A percentile compares a stretch with the other conserved stretches of the same genome.
phyloP scores from a whole-genome alignment of 139 green algal genomes.

The Picochlorum sp. region DNA sequence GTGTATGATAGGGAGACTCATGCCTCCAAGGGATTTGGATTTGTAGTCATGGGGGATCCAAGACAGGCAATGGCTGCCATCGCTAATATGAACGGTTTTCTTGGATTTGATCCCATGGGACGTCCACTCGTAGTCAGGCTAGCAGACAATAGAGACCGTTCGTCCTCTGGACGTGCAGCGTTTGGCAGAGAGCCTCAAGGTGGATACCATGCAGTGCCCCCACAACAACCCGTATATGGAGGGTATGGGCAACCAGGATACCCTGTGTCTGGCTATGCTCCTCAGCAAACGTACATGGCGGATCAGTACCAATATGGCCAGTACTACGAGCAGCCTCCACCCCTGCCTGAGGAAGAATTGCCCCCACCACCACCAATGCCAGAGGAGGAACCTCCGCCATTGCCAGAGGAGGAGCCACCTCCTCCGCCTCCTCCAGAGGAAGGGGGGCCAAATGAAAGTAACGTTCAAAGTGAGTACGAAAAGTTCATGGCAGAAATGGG shows the following conservation, averaged over 20 bases:
- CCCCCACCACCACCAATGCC: neutral
- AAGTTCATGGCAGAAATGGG: slow-evolving; percentile 41
- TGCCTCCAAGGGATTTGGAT: slow-evolving; percentile 43
- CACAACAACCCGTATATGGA: neutral
- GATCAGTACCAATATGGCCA: slow-evolving; percentile 8
- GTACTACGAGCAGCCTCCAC: neutral
- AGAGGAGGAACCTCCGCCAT: slow-evolving; percentile 4
- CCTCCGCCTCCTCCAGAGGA: slow-evolving; percentile 9
- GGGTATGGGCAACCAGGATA: neutral
- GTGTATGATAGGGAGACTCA: slow-evolving; percentile 46
- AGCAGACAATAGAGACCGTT: slow-evolving; percentile 7
- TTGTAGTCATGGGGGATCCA: slow-evolving; percentile 40
- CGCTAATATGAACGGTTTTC: slow-evolving; percentile 20
- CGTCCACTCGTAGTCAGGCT: slow-evolving; percentile 19
- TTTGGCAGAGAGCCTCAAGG: neutral
- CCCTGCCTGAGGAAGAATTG: neutral
- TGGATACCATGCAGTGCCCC: neutral
- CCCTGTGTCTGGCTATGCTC: neutral
- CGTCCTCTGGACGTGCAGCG: neutral
- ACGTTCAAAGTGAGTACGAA: slow-evolving; percentile 39
- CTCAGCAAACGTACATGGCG: slow-evolving; percentile 1
- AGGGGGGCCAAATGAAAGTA: slow-evolving; percentile 14
- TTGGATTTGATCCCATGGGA: slow-evolving; percentile 7
- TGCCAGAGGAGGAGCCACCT: slow-evolving; percentile 4
- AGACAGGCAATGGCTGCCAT: slow-evolving; percentile 18